Evolutionary conservation across 1,139 yeast genomes (phyloP).

Genomic region (Blastobotrys petasosporus): DNA sequence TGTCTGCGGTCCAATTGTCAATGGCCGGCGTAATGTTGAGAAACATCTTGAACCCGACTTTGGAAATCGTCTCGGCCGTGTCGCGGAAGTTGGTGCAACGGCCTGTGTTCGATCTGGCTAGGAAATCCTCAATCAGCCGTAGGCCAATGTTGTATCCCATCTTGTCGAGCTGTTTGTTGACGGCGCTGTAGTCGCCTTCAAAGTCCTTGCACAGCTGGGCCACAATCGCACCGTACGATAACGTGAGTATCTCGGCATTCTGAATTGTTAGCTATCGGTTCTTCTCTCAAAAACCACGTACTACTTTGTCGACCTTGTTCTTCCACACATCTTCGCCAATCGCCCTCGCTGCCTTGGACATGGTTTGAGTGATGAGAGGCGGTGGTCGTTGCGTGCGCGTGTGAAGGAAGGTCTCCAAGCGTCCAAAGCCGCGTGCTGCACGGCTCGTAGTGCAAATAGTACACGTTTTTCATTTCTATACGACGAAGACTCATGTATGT

Average conservation of each 20-base stretch:
- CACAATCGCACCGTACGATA: slow-evolving; percentile 91
- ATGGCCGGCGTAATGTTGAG: slow-evolving; percentile 74
- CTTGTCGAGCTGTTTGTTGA: slow-evolving; percentile 74
- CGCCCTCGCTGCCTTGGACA: slow-evolving; percentile 50
- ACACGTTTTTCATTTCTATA: too few species aligned
- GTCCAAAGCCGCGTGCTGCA: too few species aligned
- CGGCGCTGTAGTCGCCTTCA: slow-evolving; percentile 66
- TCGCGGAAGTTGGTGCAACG: slow-evolving; percentile 77
- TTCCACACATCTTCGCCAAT: slow-evolving; percentile 93
- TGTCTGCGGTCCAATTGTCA: slow-evolving; percentile 72
- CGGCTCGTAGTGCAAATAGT: too few species aligned
- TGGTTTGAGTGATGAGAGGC: slow-evolving; percentile 20
- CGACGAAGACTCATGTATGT: too few species aligned
- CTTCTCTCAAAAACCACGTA: slow-evolving; percentile 35
- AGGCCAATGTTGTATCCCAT: slow-evolving; percentile 97
- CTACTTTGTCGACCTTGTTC: slow-evolving; percentile 78
- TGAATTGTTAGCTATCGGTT: slow-evolving; percentile 3
- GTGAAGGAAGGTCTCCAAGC: too few species aligned
- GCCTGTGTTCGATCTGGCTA: slow-evolving; percentile 78
- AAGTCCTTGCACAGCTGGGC: slow-evolving; percentile 88
- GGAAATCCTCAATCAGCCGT: slow-evolving; percentile 84
- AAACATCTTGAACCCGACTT: slow-evolving; percentile 86
- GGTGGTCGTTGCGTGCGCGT: too few species aligned
- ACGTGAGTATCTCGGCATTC: slow-evolving; percentile 87
- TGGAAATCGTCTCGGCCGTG: slow-evolving; percentile 80